These are phyloP conservation scores for Pichia kluyveri DNA, from an alignment of 805 yeast genomes.

Conservation along the genomic window DNA sequence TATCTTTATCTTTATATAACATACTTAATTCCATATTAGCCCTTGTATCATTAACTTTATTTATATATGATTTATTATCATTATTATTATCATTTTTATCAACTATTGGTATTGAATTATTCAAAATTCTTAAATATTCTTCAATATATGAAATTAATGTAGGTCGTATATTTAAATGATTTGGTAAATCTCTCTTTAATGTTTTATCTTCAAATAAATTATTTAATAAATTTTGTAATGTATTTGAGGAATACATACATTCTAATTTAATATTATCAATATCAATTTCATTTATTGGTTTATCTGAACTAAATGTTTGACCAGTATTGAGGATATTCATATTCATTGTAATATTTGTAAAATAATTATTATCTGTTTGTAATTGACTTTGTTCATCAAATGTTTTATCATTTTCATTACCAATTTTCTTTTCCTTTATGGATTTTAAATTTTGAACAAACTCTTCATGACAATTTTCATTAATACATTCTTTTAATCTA, in stretches of 20 bases:
- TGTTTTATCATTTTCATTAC: no score
- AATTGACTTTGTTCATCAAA: no score
- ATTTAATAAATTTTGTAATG: background rate
- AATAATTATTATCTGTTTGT: no score
- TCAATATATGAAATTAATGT: background rate
- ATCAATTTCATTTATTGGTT: background rate
- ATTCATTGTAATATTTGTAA: no score
- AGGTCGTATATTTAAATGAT: background rate
- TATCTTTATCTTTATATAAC: background rate
- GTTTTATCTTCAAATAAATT: background rate
- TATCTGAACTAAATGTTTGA: no score
- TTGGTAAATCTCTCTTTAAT: background rate
- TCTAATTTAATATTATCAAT: background rate
- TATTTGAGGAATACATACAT: background rate
- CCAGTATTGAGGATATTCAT: no score
- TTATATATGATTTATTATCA: constrained; percentile 2
- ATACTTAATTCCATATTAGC: constrained; percentile 3
- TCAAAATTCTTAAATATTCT: constrained; percentile 1
- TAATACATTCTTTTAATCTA: background rate
- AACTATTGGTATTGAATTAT: background rate
- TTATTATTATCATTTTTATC: background rate
- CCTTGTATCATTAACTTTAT: constrained; percentile 1
- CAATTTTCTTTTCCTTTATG: background rate
- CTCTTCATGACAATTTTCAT: background rate
- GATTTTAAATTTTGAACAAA: background rate